Evolutionary conservation across 1,284 basidiomycete genomes (phyloP).

Genomic region (Trichosporon inkin): DNA sequence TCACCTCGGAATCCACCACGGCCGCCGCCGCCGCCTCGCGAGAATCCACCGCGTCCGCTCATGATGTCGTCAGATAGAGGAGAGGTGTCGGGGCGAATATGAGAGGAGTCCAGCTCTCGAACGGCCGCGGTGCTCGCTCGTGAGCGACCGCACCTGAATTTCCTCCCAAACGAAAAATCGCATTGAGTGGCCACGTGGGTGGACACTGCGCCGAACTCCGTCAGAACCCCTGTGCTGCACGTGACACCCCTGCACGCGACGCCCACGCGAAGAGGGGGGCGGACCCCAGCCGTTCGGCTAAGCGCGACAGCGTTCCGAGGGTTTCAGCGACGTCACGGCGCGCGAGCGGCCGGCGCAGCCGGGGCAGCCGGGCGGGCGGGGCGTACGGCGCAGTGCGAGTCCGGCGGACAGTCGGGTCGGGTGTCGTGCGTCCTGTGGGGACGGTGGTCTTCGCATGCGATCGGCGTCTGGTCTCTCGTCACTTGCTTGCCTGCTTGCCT

Average conservation of each 20-base stretch:
- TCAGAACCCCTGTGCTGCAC: too few relatives aligned
- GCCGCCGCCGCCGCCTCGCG: slow-evolving; percentile 42
- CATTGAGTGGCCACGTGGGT: not conserved
- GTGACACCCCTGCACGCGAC: too few relatives aligned
- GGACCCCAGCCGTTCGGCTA: not conserved
- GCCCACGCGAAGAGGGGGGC: too few relatives aligned
- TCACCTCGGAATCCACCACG: slow-evolving; percentile 50
- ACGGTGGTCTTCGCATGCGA: too few relatives aligned
- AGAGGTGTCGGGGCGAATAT: not conserved
- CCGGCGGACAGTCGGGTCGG: not conserved
- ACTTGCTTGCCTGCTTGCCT: not conserved
- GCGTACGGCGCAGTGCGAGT: not conserved
- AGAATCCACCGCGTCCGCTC: slow-evolving; percentile 51
- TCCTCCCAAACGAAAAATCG: slow-evolving; percentile 7
- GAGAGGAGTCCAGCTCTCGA: not conserved
- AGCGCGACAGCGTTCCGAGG: not conserved
- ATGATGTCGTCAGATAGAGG: slow-evolving; percentile 22
- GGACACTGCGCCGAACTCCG: not conserved
- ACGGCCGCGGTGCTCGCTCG: too few relatives aligned
- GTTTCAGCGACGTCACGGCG: slow-evolving; percentile 7
- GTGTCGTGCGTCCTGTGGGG: not conserved
- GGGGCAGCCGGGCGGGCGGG: too few relatives aligned
- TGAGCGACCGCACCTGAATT: not conserved
- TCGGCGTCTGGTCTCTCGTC: too few relatives aligned
- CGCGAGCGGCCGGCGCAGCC: not conserved